phyloP scores from a whole-genome alignment of 139 green algal genomes.

The Edaphochlamys debaryana region DNA sequence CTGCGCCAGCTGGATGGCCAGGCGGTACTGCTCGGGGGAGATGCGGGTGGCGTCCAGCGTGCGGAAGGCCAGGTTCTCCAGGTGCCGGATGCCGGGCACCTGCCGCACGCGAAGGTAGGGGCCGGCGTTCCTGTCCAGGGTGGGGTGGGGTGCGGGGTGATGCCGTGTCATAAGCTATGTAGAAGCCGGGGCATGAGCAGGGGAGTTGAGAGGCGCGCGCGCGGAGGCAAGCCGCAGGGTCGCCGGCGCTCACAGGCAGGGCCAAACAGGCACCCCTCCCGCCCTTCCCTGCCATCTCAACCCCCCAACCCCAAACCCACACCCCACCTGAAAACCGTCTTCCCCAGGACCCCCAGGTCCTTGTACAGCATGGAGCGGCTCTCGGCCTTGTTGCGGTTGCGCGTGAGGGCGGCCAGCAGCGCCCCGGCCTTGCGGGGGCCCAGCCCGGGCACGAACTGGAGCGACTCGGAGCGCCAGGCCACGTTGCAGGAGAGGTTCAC shows the following conservation, averaged over 20 bases:
- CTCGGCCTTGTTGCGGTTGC: constrained; percentile 63
- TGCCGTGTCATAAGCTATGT: too few species aligned
- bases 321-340: constrained; percentile 66
- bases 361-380: constrained; percentile 59
- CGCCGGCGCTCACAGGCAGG: too few species aligned
- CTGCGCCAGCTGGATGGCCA: constrained; percentile 47
- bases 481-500: constrained; percentile 82
- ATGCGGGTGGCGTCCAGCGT: constrained; percentile 86
- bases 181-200: neutral
- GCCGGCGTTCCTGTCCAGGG: constrained; percentile 72
- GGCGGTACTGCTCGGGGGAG: constrained; percentile 71
- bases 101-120: constrained; percentile 74
- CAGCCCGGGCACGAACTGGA: constrained; percentile 90
- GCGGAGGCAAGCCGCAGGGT: too few species aligned
- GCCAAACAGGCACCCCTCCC: neutral
- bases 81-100: constrained; percentile 46
- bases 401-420: constrained; percentile 70
- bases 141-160: too few species aligned
- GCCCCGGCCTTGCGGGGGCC: constrained; percentile 87
- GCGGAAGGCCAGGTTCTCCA: constrained; percentile 78
- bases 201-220: too few species aligned
- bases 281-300: neutral
- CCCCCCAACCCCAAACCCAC: neutral
- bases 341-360: constrained; percentile 65
- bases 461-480: constrained; percentile 73